phyloP scores from a whole-genome alignment of 2,329 filamentous ascomycete species.

The Fusarium marasasianum region DNA sequence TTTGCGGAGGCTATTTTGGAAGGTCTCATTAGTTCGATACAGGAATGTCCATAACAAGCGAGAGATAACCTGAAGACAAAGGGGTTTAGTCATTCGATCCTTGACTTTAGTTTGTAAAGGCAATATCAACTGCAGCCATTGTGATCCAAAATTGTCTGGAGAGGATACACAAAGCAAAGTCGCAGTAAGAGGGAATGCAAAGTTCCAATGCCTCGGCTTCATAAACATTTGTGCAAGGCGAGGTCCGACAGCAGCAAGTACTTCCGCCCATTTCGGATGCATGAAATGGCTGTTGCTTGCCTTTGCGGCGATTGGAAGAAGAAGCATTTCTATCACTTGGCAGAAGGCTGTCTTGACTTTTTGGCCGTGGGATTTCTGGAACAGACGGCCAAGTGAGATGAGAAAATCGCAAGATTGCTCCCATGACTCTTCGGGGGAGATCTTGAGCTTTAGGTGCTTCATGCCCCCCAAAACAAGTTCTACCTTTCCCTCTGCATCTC shows the following conservation, averaged over 20 bases:
- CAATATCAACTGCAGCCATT: constrained; percentile 86
- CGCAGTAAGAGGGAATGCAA: constrained; percentile 87
- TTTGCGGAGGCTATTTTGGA: constrained; percentile 75
- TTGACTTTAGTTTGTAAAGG: constrained; percentile 84
- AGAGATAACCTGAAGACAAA: constrained; percentile 89
- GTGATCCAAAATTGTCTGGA: constrained; percentile 81
- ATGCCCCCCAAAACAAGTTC: constrained; percentile 91
- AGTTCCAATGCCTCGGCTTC: constrained; percentile 92
- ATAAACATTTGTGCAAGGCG: constrained; percentile 84
- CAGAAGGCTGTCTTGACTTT: constrained; percentile 95
- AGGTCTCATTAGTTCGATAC: constrained; percentile 80
- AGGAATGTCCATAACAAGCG: constrained; percentile 94
- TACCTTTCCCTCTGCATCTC: constrained; percentile 80
- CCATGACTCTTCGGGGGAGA: constrained; percentile 79
- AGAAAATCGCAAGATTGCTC: constrained; percentile 90
- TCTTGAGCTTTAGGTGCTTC: constrained; percentile 84
- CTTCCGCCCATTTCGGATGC: constrained; percentile 85
- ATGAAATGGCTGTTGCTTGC: constrained; percentile 80
- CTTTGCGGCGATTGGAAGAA: constrained; percentile 86
- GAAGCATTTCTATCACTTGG: constrained; percentile 84
- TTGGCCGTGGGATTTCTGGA: constrained; percentile 85
- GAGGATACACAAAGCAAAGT: constrained; percentile 89
- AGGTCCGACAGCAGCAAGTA: constrained; percentile 80
- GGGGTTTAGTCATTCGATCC: constrained; percentile 79
- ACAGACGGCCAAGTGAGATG: constrained; percentile 81